Conservation (phyloP, 257 asterid species). For the Solanum rostratum region DNA sequence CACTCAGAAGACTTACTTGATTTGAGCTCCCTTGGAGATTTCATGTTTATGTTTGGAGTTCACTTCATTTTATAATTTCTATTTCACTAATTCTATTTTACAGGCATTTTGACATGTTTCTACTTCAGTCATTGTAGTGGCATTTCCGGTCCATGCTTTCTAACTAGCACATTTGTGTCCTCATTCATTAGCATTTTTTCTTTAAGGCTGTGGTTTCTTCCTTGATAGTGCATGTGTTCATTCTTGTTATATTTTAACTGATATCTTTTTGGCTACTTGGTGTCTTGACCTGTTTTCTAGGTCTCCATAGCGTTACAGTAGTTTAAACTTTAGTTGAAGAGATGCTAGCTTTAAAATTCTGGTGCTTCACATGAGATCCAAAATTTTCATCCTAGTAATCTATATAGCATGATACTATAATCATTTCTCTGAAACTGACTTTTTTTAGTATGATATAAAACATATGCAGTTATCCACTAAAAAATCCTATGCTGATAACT, state of each 20-base stretch:
- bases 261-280: neutral
- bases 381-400: neutral
- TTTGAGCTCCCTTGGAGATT: neutral
- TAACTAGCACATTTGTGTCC: neutral
- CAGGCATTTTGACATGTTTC: neutral
- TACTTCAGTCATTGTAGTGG: neutral
- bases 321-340: neutral
- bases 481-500: neutral
- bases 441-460: neutral
- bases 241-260: neutral
- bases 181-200: neutral
- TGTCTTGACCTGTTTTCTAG: neutral
- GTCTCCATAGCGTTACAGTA: neutral
- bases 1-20: neutral
- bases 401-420: neutral
- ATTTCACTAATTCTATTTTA: neutral
- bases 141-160: neutral
- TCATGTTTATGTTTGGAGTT: neutral
- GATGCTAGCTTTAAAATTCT: neutral
- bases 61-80: neutral
- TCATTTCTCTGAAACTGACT: neutral
- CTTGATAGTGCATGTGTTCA: neutral
- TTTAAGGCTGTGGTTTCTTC: neutral
- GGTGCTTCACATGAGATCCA: neutral
- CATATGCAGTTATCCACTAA: neutral